Conservation (phyloP, 352 stramenopile genomes). For the Paralagenidium karlingii region DNA sequence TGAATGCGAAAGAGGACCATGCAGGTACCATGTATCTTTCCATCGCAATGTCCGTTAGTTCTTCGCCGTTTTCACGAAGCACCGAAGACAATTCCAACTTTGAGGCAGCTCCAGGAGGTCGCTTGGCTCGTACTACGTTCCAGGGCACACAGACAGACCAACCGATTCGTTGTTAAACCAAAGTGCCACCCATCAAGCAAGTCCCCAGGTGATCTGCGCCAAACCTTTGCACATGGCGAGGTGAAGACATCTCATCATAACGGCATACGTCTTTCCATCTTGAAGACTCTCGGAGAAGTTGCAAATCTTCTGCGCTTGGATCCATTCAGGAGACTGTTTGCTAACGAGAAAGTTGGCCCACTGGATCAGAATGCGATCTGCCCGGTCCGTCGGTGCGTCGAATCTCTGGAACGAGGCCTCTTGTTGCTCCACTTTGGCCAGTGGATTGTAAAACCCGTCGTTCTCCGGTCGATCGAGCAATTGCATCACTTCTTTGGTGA, state of each 20-base stretch:
- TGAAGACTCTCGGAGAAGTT: slow-evolving; percentile 59
- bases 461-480: slow-evolving; percentile 52
- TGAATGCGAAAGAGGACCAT: neutral
- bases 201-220: too few species aligned
- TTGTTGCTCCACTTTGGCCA: slow-evolving; percentile 17
- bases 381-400: slow-evolving; percentile 42
- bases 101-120: slow-evolving; percentile 12
- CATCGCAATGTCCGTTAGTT: slow-evolving; percentile 66
- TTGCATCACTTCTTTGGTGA: slow-evolving; percentile 47
- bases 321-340: slow-evolving; percentile 30
- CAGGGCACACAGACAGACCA: too few species aligned
- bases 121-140: slow-evolving; percentile 13
- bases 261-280: slow-evolving; percentile 35
- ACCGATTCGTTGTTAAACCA: too few species aligned
- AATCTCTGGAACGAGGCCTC: too few species aligned
- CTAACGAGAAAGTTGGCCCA: slow-evolving; percentile 56
- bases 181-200: too few species aligned
- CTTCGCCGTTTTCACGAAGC: slow-evolving; percentile 61
- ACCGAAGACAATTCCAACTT: slow-evolving; percentile 45
- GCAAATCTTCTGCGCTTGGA: slow-evolving; percentile 26
- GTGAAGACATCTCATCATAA: slow-evolving; percentile 54
- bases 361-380: slow-evolving; percentile 58
- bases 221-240: slow-evolving; percentile 42
- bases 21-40: slow-evolving; percentile 69
- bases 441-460: slow-evolving; percentile 47